These are phyloP conservation scores for Rhizophora mangle DNA, from an alignment of 345 rosid genomes.

Conservation along the genomic window DNA sequence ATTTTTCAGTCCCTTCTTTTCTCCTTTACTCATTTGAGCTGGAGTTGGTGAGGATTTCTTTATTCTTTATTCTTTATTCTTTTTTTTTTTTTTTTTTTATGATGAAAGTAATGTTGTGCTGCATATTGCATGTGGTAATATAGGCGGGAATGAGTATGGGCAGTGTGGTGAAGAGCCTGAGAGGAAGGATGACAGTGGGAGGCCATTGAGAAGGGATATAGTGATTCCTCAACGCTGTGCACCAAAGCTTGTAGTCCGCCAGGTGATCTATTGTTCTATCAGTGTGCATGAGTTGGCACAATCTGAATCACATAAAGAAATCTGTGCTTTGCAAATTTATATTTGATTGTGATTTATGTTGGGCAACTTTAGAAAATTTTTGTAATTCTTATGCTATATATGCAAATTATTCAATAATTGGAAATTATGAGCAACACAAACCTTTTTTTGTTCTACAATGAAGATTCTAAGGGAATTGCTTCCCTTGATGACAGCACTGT, in stretches of 20 bases:
- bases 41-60: not conserved
- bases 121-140: not conserved
- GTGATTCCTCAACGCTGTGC: constrained; percentile 95
- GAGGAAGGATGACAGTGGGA: constrained; percentile 76
- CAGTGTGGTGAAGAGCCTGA: constrained; percentile 99
- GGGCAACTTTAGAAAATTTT: no score
- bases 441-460: no score
- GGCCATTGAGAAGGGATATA: constrained; percentile 81
- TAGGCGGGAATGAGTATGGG: constrained; percentile 99
- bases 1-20: not conserved
- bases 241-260: constrained; percentile 76
- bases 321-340: no score
- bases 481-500: no score
- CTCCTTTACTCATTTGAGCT: not conserved
- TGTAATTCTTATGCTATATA: no score
- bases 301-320: not conserved
- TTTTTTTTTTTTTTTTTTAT: not conserved
- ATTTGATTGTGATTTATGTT: no score
- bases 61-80: no score
- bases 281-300: not conserved
- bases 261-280: constrained; percentile 43
- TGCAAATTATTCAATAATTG: no score
- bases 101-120: constrained; percentile 11
- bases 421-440: no score
- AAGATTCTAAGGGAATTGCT: no score